Evolutionary conservation across 2,329 filamentous ascomycete genomes (phyloP), one percentile per base, ranked within the genome.

Genomic region (Venturia nashicola): DNA sequence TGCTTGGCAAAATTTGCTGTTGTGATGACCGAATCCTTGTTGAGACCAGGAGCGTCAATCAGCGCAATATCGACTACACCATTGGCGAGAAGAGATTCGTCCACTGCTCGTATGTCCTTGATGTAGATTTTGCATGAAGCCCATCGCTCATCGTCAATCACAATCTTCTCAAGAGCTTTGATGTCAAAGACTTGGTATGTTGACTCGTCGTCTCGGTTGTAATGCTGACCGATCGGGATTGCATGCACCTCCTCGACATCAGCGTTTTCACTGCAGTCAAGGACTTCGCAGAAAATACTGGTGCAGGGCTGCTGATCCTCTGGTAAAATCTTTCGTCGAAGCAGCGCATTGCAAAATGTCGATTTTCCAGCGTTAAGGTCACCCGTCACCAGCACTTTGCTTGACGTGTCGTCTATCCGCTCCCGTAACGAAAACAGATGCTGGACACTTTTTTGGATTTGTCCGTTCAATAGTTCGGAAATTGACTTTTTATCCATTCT

Each of bases 271-370:
- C 90, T 85, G 5, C 90, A 89, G 75, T 99, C 92, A 65, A 99
- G 76, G 2, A 99, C 94, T 73, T 99, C 94, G 73, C 94, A 99
- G 77, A 99, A 99, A 65, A 99, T 96, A 75, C 91, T 94, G 1
- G 94, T 99, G 76, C 94, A 99, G 1, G 94, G 94, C 72, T 97
- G 94, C 74, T 99, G 93, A 70, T 99, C 94, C 76, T 97, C 94
- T 0, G 94, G 94, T 4, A 99, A 77, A 36, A 99, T 84, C 76
- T 97, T 97, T 67, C 92, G 86, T 66, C 94, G 87, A 48, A 99
- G 77, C 2, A 99, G 79, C n/a, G 94, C 94, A 75, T 99, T 99
- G 78, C 94, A 99, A 71, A 99, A 99, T 0, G 94, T 99, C 4
- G 94, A 99, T 73, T 99, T 99, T 72, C 94, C 94, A 9, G 94